These are phyloP conservation scores for Ilex paraguariensis DNA, from an alignment of 305 asterid species.

Conservation along the genomic window DNA sequence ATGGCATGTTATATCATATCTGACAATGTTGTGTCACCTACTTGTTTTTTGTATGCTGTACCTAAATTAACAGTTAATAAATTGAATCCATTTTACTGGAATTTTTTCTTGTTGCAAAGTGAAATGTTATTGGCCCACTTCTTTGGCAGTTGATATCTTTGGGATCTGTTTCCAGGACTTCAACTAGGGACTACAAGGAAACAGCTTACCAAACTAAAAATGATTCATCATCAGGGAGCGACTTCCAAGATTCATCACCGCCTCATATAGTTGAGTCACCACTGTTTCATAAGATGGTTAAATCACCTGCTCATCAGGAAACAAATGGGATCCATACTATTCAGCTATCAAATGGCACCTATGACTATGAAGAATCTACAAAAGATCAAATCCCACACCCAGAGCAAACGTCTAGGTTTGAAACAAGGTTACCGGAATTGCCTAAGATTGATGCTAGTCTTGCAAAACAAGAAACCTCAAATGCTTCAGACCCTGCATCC, in stretches of 20 bases:
- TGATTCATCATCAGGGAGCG: not conserved
- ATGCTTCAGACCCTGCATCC: not conserved
- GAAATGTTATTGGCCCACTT: no score
- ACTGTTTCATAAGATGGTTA: not conserved
- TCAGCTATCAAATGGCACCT: not conserved
- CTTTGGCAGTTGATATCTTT: no score
- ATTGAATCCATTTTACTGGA: no score
- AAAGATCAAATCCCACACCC: not conserved
- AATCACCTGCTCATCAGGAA: not conserved
- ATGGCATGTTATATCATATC: no score
- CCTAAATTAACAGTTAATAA: no score
- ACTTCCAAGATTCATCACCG: conserved; percentile 1
- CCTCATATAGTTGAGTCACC: not conserved
- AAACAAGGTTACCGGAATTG: not conserved
- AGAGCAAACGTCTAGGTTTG: not conserved
- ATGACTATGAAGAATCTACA: not conserved
- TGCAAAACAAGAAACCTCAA: not conserved
- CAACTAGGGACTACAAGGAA: not conserved
- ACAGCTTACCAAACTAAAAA: not conserved
- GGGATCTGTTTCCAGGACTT: not conserved
- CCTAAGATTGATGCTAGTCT: not conserved
- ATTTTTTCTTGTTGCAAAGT: no score
- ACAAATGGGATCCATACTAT: not conserved
- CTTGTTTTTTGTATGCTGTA: no score
- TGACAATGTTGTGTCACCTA: no score